phyloP scores from a whole-genome alignment of 225 moss, liverwort and hornwort genomes.

The Climacium dendroides region DNA sequence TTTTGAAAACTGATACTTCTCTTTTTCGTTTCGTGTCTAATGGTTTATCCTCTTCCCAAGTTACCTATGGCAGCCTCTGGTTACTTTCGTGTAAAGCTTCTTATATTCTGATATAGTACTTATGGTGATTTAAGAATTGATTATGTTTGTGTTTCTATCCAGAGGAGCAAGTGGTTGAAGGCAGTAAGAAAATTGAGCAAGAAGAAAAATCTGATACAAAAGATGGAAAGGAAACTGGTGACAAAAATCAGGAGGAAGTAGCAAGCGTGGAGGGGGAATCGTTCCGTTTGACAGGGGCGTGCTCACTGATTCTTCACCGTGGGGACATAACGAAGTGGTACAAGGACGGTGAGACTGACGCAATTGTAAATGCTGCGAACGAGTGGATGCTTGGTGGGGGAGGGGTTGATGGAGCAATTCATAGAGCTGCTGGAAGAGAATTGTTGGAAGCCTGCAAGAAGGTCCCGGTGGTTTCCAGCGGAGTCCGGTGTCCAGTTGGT shows the following conservation, averaged over 20 bases:
- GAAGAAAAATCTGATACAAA: background rate
- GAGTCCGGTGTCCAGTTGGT: slow-evolving; percentile 72
- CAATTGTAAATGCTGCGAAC: slow-evolving; percentile 88
- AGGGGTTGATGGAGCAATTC: slow-evolving; percentile 95
- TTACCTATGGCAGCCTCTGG: background rate
- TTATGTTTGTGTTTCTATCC: background rate
- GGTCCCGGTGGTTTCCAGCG: slow-evolving; percentile 33
- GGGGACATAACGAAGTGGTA: slow-evolving; percentile 72
- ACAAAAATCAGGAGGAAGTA: background rate
- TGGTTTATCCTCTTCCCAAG: background rate
- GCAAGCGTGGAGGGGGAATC: background rate
- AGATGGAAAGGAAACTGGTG: background rate
- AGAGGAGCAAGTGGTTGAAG: background rate
- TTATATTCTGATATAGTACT: background rate
- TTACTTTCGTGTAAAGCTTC: background rate
- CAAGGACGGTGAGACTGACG: slow-evolving; percentile 51
- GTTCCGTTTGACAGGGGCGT: slow-evolving; percentile 54
- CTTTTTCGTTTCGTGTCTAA: background rate
- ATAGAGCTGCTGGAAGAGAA: slow-evolving; percentile 41
- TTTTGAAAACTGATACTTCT: background rate
- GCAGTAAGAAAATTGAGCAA: background rate
- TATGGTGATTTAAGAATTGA: background rate
- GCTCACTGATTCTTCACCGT: slow-evolving; percentile 42
- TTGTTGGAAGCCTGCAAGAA: slow-evolving; percentile 41
- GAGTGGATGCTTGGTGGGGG: slow-evolving; percentile 64